Percentiles rank a stretch among this genome's conserved stretches.
Evolutionary conservation across 352 stramenopile genomes (phyloP).

Genomic region (Aphanomyces astaci): DNA sequence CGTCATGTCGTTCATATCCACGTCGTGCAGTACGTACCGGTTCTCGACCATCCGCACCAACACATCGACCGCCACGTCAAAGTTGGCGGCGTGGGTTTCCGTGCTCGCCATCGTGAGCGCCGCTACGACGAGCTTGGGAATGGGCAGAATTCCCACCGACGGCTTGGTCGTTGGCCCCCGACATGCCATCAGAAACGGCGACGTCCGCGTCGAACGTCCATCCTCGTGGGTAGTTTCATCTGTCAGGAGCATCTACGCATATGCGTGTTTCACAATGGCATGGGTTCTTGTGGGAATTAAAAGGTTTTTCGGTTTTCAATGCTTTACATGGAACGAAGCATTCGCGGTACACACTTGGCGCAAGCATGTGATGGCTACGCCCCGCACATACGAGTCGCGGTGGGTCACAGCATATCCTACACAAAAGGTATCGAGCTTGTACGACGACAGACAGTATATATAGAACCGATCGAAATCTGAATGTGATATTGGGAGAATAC

Average conservation of each 20-base stretch:
- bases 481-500: no score
- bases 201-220: no score
- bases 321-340: constrained; percentile 46
- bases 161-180: constrained; percentile 26
- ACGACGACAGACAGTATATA: no score
- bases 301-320: no score
- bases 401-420: constrained; percentile 40
- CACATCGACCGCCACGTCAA: constrained; percentile 66
- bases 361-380: constrained; percentile 55
- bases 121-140: constrained; percentile 50
- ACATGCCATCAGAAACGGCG: constrained; percentile 61
- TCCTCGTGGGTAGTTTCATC: no score
- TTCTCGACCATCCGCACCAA: constrained; percentile 75
- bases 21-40: constrained; percentile 61
- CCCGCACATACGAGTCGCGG: constrained; percentile 48
- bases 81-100: constrained; percentile 53
- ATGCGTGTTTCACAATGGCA: no score
- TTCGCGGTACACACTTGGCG: constrained; percentile 62
- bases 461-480: no score
- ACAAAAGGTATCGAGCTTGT: no score
- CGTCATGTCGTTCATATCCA: constrained; percentile 76
- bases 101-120: constrained; percentile 69
- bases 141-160: constrained; percentile 41
- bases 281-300: no score
- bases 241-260: neutral